Evolutionary conservation across 2,329 filamentous ascomycete species (phyloP).

Genomic region (Ceratocystis huliohia): DNA sequence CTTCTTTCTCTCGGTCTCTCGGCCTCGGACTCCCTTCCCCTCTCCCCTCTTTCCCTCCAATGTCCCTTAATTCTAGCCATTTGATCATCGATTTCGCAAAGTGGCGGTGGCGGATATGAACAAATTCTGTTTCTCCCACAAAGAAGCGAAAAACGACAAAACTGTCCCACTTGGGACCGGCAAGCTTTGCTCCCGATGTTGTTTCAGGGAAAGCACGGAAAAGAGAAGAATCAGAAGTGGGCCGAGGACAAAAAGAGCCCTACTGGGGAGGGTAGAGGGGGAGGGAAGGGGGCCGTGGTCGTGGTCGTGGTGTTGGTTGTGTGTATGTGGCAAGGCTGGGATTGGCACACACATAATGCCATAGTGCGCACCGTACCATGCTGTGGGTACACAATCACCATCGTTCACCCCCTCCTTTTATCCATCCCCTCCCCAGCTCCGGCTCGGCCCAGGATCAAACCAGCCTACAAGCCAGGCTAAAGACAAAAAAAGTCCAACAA

Average conservation of each 20-base stretch:
- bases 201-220: conserved; percentile 7
- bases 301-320: background rate
- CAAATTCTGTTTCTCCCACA: background rate
- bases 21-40: no score
- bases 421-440: background rate
- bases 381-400: background rate
- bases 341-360: no score
- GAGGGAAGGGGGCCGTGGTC: background rate
- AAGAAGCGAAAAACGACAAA: background rate
- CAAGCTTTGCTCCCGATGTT: background rate
- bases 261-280: background rate
- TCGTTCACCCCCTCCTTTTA: background rate
- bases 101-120: no score
- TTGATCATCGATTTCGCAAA: no score
- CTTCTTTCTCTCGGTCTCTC: no score
- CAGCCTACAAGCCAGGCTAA: no score
- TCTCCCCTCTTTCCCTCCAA: no score
- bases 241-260: background rate
- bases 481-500: no score
- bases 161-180: background rate
- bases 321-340: no score
- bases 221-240: background rate
- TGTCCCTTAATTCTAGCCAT: no score
- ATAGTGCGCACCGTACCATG: background rate
- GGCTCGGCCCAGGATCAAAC: no score